Conservation (phyloP, 2,329 filamentous ascomycete genomes). For the Plenodomus lindquistii region DNA sequence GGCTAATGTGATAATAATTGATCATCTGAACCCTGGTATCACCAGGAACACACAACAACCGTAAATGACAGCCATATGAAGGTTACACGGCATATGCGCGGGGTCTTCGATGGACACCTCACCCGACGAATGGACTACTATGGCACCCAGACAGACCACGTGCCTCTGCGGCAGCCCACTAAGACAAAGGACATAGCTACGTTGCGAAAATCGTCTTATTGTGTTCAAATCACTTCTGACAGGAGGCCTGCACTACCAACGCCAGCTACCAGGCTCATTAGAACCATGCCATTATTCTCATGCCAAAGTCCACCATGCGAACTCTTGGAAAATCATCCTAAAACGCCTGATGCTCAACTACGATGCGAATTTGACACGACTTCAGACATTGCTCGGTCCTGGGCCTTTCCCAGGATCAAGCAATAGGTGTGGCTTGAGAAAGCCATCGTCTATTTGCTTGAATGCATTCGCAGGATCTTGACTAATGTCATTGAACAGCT, state of each 20-base stretch:
- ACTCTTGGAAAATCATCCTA: background rate
- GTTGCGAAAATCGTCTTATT: background rate
- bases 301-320: conserved; percentile 3
- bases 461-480: conserved; percentile 92
- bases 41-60: background rate
- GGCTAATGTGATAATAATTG: background rate
- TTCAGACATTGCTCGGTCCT: conserved; percentile 41
- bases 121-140: background rate
- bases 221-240: background rate
- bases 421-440: conserved; percentile 88
- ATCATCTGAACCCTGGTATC: background rate
- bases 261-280: background rate
- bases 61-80: background rate
- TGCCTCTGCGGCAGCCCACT: too few species aligned
- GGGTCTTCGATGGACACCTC: background rate
- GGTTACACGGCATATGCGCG: background rate
- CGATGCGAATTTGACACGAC: background rate
- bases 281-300: background rate
- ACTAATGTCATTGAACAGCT: conserved; percentile 74
- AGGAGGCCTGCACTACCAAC: background rate
- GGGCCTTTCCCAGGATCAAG: conserved; percentile 64
- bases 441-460: conserved; percentile 90
- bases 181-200: background rate
- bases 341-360: conserved; percentile 26
- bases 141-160: too few species aligned